A percentile compares a stretch with the other conserved stretches of the same genome.
phyloP scores from a whole-genome alignment of 2,329 filamentous ascomycete genomes.

The Phaeosphaeriaceae sp. region DNA sequence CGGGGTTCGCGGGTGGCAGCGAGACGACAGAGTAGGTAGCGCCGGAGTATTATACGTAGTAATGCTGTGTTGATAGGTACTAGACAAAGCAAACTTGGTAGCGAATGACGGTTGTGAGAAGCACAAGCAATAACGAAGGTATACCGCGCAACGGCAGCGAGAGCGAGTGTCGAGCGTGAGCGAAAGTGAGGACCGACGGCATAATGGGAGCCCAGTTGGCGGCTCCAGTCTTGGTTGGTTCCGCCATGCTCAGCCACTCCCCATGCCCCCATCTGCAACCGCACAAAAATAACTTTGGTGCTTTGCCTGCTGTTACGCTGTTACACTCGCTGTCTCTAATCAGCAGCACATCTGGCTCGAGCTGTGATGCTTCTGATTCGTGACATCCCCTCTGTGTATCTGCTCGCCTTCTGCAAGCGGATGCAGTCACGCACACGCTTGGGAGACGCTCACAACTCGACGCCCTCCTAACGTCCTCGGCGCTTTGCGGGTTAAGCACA shows the following conservation, averaged over 20 bases:
- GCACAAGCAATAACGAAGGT: constrained; percentile 16
- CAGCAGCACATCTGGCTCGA: constrained; percentile 11
- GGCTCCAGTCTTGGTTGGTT: constrained; percentile 6
- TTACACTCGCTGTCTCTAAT: constrained; percentile 30
- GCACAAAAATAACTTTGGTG: constrained; percentile 35
- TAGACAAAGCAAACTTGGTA: constrained; percentile 14
- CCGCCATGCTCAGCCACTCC: constrained; percentile 25
- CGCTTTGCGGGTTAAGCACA: constrained; percentile 15
- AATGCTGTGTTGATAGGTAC: constrained; percentile 9
- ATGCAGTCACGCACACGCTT: constrained; percentile 15
- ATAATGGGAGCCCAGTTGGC: constrained; percentile 3
- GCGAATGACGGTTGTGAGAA: constrained; percentile 11
- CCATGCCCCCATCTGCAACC: constrained; percentile 21
- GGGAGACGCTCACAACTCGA: constrained; percentile 8
- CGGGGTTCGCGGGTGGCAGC: constrained; percentile 23
- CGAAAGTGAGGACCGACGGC: constrained; percentile 4
- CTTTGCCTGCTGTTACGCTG: constrained; percentile 22
- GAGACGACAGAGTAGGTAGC: constrained; percentile 7
- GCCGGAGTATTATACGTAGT: constrained; percentile 7
- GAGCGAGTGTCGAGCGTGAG: constrained; percentile 13
- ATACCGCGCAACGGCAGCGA: constrained; percentile 13
- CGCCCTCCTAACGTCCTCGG: constrained; percentile 14
- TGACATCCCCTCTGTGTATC: constrained; percentile 4
- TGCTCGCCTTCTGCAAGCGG: constrained; percentile 15
- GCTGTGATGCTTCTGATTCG: constrained; percentile 12